Base-by-base conservation (phyloP, 2,329 filamentous ascomycete species). In the Diaporthe citriasiana region DNA sequence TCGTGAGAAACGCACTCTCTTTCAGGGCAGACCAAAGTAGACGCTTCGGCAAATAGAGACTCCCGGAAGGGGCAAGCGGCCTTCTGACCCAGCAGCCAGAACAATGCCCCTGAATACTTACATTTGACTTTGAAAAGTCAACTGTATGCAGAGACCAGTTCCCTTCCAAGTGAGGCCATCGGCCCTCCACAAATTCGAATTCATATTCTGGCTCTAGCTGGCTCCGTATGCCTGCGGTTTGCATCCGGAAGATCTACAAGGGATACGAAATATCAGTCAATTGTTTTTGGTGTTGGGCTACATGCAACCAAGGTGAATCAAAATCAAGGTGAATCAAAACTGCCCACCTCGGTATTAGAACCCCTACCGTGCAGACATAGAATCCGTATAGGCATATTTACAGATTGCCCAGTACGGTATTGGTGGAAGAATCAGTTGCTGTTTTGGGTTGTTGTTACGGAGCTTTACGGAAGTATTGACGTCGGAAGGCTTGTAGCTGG, bases 91-190 rank as follows among this genome's bases (percentile, higher is more conserved):
- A 47, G 55, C n/a, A 30, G 53, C 3, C 51, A 59, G 15, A 40
- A 25, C 9, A 30, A 27, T 19, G 40, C 9, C n/a, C 2, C 9
- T 17, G 27, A 57, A 57, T 33, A 57, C 71, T 72, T 22, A 72
- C 71, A 72, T 72, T 72, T 50, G 73, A 74, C 35, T 74, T 74
- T 27, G 73, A 74, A 50, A 74, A 74, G 63, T 74, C 73, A 13
- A 69, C 60, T 35, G 73, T 74, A 55, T 74, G 73, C 22, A 74
- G 51, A 55, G 73, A 74, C 73, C 70, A 74, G 47, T 74, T 74
- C 13, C 70, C 73, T 47, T 74, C 73, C 27, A 74, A 38, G 13
- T 74, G 73, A 25, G 73, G 73, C 73, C 73, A 74, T 15, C 73
- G 60, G 19, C 73, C 73, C 45, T 74, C 73, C 40, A 74, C 73